Percentiles rank a stretch among this genome's conserved stretches.
Conservation (phyloP, 148 eudicot species). For the Salicornia ramosissima region DNA sequence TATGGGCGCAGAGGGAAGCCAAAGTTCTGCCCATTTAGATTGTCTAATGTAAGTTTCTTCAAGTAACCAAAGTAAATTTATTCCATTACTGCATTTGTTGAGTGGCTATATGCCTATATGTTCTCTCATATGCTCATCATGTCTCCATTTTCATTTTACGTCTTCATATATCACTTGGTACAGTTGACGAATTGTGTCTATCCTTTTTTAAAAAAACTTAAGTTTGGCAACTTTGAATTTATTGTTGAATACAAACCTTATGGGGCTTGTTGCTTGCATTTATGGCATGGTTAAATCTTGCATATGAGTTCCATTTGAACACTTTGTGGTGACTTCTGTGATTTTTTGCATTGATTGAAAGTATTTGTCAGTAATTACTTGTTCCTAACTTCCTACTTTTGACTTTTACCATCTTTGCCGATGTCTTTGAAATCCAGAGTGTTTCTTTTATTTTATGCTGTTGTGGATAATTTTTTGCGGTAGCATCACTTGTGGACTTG, state of each 20-base stretch:
- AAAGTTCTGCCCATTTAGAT: conserved; percentile 46
- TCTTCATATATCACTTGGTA: background rate
- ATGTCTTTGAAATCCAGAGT: background rate
- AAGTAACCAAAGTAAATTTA: background rate
- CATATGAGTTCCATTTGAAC: too few species aligned
- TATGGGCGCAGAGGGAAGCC: conserved; percentile 54
- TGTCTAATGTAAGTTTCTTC: conserved; percentile 41
- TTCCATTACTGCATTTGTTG: background rate
- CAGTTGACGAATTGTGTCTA: background rate
- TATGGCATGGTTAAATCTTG: too few species aligned
- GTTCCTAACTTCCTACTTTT: too few species aligned
- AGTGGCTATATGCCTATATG: background rate
- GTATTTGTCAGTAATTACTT: too few species aligned
- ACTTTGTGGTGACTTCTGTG: too few species aligned
- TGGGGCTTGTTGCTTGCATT: too few species aligned
- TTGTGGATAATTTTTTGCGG: background rate
- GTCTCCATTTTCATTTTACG: background rate
- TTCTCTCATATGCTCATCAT: conserved; percentile 1
- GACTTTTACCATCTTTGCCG: background rate
- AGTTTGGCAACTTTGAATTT: too few species aligned
- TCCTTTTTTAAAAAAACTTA: too few species aligned
- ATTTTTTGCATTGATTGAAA: too few species aligned
- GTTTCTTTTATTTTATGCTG: background rate
- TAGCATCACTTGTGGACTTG: background rate
- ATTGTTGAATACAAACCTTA: too few species aligned